phyloP scores from a whole-genome alignment of 2,329 filamentous ascomycete genomes.

The Phyllosticta paracitricarpa region DNA sequence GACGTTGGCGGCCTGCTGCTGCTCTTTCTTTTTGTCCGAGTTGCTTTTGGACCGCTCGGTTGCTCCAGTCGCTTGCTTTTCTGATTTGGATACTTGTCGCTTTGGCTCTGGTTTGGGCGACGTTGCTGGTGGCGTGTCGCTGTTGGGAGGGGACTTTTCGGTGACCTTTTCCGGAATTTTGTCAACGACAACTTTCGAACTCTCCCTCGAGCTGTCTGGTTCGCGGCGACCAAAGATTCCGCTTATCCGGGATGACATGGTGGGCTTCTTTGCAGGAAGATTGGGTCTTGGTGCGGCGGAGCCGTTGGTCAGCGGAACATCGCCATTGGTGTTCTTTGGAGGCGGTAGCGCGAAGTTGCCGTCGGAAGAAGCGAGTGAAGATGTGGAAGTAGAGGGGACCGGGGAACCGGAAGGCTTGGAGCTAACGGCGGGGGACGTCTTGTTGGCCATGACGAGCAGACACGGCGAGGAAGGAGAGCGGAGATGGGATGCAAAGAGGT shows the following conservation, averaged over 20 bases:
- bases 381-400: conserved; percentile 25
- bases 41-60: conserved; percentile 9
- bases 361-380: conserved; percentile 29
- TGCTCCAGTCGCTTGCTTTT: conserved; percentile 11
- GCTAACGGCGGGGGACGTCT: conserved; percentile 18
- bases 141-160: conserved; percentile 21
- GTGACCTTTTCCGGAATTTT: conserved; percentile 18
- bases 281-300: conserved; percentile 25
- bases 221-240: conserved; percentile 26
- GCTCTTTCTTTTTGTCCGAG: conserved; percentile 20
- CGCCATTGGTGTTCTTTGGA: conserved; percentile 19
- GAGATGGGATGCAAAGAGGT: conserved; percentile 12
- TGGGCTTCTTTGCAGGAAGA: conserved; percentile 23
- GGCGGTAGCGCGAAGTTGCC: conserved; percentile 21
- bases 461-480: not conserved
- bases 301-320: conserved; percentile 16
- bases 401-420: conserved; percentile 23
- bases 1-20: conserved; percentile 17
- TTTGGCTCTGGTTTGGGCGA: conserved; percentile 19
- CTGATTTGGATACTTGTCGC: conserved; percentile 22
- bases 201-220: conserved; percentile 20
- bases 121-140: conserved; percentile 15
- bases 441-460: conserved; percentile 22
- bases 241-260: conserved; percentile 33
- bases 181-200: conserved; percentile 13